Conservation (phyloP, 2,329 filamentous ascomycete genomes). For the Pestalotiopsis sp. region DNA sequence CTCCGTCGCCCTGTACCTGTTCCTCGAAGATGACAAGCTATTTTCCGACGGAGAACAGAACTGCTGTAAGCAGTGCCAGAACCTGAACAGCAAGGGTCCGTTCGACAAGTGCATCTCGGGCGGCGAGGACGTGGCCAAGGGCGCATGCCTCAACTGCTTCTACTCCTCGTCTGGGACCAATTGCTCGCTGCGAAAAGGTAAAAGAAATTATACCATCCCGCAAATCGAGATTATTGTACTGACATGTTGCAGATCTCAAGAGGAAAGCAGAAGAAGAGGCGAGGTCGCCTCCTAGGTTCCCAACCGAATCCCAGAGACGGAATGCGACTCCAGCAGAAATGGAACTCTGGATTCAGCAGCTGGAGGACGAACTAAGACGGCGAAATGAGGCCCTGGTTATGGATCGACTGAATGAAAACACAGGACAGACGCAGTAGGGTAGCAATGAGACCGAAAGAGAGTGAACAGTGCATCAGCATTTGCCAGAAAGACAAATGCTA, state of each 20-base stretch:
- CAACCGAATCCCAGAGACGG: neutral
- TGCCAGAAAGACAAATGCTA: neutral
- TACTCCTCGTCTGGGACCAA: neutral
- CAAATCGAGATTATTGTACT: too few species aligned
- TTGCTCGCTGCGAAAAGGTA: neutral
- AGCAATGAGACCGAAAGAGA: neutral
- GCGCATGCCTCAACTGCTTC: neutral
- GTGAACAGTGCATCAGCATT: neutral
- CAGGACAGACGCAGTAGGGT: neutral
- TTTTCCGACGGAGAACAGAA: too few species aligned
- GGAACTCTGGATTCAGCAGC: neutral
- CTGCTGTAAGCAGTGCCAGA: too few species aligned
- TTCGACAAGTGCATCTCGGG: too few species aligned
- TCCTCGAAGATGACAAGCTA: too few species aligned
- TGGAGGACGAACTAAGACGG: neutral
- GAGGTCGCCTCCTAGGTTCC: neutral
- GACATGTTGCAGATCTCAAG: neutral
- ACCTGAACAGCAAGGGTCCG: too few species aligned
- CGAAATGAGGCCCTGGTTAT: neutral
- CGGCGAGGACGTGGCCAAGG: neutral
- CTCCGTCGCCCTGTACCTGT: too few species aligned
- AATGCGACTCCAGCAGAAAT: neutral
- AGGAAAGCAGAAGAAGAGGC: neutral
- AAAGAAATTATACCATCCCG: too few species aligned
- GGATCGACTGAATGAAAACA: neutral